These are phyloP conservation scores for Blastobotrys peoriensis DNA, from an alignment of 805 yeast species.

Conservation along the genomic window DNA sequence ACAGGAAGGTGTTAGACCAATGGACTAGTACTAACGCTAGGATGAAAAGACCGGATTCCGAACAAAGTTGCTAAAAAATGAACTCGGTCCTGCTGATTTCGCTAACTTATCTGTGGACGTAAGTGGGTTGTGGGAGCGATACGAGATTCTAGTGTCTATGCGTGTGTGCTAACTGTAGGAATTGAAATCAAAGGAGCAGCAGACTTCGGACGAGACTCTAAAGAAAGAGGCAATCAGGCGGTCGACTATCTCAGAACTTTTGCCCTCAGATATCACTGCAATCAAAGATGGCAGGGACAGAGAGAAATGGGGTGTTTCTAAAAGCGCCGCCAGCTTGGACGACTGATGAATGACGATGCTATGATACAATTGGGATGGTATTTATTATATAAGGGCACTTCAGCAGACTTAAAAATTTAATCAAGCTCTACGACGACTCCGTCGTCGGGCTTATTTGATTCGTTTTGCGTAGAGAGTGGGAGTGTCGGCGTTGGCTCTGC, in stretches of 20 bases:
- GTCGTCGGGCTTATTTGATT: too few relatives aligned
- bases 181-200: conserved; percentile 24
- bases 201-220: conserved; percentile 22
- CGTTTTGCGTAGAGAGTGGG: too few relatives aligned
- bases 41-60: conserved; percentile 21
- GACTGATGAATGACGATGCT: conserved; percentile 10
- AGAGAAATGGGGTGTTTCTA: conserved; percentile 38
- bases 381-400: background rate
- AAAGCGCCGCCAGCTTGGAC: conserved; percentile 37
- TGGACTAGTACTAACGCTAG: conserved; percentile 4
- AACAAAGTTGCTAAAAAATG: conserved; percentile 22
- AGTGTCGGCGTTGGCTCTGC: too few relatives aligned
- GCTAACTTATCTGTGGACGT: conserved; percentile 26
- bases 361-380: background rate
- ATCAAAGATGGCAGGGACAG: conserved; percentile 37
- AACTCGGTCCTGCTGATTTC: conserved; percentile 24
- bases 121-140: conserved; percentile 5
- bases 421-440: too few relatives aligned
- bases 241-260: conserved; percentile 24
- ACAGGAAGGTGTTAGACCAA: too few relatives aligned
- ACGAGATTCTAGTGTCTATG: background rate
- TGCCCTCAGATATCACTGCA: conserved; percentile 30
- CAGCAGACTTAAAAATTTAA: background rate
- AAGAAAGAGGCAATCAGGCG: conserved; percentile 24
- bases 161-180: conserved; percentile 11